phyloP scores from a whole-genome alignment of 2,329 filamentous ascomycete species.

The Diaporthe vaccinii region DNA sequence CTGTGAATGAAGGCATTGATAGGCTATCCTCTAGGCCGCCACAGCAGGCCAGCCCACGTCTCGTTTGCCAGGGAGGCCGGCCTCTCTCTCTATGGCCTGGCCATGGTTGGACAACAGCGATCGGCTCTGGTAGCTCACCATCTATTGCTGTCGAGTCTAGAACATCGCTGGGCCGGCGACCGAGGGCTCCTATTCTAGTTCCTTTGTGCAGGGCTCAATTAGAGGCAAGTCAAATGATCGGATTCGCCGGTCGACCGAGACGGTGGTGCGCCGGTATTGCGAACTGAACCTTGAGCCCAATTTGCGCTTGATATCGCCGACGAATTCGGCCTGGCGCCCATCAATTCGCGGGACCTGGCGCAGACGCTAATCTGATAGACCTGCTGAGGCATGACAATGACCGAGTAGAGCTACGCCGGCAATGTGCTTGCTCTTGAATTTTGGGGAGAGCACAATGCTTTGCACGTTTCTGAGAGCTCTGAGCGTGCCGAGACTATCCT shows the following conservation, averaged over 20 bases:
- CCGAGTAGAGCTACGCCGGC: not conserved
- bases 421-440: not conserved
- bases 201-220: not conserved
- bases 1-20: not conserved
- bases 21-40: not conserved
- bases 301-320: not conserved
- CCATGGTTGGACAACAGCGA: not conserved
- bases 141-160: not conserved
- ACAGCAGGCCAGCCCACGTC: constrained; percentile 6
- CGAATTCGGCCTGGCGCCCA: not conserved
- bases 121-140: not conserved
- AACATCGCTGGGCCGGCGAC: not conserved
- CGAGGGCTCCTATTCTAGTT: not conserved
- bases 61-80: not conserved
- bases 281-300: not conserved
- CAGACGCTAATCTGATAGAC: not conserved
- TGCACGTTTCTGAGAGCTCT: not conserved
- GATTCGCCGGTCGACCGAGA: not conserved
- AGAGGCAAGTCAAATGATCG: not conserved
- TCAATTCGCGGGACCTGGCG: not conserved
- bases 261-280: not conserved
- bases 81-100: not conserved
- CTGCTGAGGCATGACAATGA: not conserved
- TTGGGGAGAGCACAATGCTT: not conserved
- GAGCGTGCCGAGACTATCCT: not conserved